Conservation (phyloP, 2,329 filamentous ascomycete species). For the Aspergillus felis region DNA sequence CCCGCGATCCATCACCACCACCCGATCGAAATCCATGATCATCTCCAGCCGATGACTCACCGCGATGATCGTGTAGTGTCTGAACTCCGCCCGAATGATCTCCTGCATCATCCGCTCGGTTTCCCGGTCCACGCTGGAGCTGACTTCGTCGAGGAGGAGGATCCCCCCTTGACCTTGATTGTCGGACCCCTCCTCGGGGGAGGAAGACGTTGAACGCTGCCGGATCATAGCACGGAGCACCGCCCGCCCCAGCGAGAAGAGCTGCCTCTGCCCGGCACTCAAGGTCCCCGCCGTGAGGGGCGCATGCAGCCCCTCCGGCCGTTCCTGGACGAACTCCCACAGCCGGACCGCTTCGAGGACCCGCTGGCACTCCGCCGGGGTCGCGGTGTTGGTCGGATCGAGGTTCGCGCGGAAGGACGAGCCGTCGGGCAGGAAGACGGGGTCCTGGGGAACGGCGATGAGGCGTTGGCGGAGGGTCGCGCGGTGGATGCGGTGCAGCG, state of each 20-base stretch:
- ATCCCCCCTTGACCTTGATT: constrained; percentile 4
- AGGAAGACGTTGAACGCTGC: background rate
- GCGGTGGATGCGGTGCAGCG: constrained; percentile 35
- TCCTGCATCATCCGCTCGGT: constrained; percentile 20
- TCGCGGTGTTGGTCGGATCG: background rate
- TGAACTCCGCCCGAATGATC: constrained; percentile 23
- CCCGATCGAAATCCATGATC: constrained; percentile 26
- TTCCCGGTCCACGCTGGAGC: constrained; percentile 16
- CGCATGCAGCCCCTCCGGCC: background rate
- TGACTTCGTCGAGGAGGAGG: constrained; percentile 22
- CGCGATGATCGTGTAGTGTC: constrained; percentile 23
- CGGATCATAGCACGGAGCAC: constrained; percentile 38
- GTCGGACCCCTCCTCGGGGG: background rate
- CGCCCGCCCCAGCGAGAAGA: constrained; percentile 68
- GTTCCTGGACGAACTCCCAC: background rate
- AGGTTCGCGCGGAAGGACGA: constrained; percentile 2
- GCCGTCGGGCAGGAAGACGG: constrained; percentile 16
- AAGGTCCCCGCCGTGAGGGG: background rate
- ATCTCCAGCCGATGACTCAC: constrained; percentile 27
- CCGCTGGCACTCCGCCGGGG: background rate
- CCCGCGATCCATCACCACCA: constrained; percentile 22
- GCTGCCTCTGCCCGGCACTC: constrained; percentile 62
- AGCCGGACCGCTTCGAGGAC: background rate
- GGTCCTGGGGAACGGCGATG: constrained; percentile 36
- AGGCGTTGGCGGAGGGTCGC: constrained; percentile 44